Percentiles rank a stretch among this genome's conserved stretches.
Conservation (phyloP, 805 yeast species). For the Saccharomycopsis babjevae region DNA sequence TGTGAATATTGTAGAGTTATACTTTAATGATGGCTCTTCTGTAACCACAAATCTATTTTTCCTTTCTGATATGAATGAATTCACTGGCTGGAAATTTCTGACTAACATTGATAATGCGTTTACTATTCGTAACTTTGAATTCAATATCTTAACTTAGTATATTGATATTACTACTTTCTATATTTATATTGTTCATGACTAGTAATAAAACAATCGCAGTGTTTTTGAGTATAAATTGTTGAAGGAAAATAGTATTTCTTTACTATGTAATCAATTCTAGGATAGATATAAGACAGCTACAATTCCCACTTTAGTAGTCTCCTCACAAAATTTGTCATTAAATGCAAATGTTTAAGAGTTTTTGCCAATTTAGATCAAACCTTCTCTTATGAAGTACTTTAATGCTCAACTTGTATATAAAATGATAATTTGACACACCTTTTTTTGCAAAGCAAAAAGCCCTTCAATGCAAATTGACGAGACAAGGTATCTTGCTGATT, state of each 20-base stretch:
- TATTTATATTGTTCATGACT: neutral
- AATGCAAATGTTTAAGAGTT: neutral
- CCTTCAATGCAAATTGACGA: too few species aligned
- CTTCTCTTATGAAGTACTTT: neutral
- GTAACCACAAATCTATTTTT: conserved; percentile 26
- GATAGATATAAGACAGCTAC: neutral
- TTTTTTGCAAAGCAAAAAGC: too few species aligned
- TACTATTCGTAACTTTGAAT: neutral
- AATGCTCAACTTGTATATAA: neutral
- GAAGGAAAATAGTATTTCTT: neutral
- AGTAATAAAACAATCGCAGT: neutral
- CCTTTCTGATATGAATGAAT: conserved; percentile 17
- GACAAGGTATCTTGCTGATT: too few species aligned
- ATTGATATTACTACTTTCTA: neutral
- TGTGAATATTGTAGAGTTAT: conserved; percentile 25
- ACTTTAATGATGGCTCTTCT: conserved; percentile 25
- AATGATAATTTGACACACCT: too few species aligned
- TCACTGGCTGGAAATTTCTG: neutral
- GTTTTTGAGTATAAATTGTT: neutral
- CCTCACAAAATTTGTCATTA: neutral
- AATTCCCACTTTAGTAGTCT: neutral
- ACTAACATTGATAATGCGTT: neutral
- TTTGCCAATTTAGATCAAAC: neutral
- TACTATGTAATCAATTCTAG: neutral
- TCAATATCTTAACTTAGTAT: neutral